These are phyloP conservation scores for Neurospora sp. DNA, from an alignment of 495 filamentous ascomycete genomes.

Conservation along the genomic window DNA sequence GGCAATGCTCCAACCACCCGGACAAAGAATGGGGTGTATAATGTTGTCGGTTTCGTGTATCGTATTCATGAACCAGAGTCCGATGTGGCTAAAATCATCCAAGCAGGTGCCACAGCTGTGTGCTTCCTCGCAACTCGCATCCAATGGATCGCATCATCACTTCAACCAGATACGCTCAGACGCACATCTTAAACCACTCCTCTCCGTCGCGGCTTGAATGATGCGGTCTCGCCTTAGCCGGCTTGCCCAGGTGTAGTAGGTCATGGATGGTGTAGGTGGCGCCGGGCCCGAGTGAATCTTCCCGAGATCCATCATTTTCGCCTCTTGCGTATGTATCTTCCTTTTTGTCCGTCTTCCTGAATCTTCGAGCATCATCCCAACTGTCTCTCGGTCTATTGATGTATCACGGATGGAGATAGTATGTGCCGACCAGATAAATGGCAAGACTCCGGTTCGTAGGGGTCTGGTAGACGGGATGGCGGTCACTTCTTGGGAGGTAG, in stretches of 20 bases:
- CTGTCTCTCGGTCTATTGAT: neutral
- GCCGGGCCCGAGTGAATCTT: neutral
- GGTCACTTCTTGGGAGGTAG: constrained; percentile 12
- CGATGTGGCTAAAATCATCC: neutral
- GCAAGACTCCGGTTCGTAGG: neutral
- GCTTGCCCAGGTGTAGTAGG: neutral
- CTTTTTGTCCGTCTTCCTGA: neutral
- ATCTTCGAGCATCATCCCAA: neutral
- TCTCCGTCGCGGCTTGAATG: neutral
- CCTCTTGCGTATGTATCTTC: neutral
- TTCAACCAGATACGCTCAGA: neutral
- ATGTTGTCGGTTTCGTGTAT: neutral
- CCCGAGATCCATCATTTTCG: neutral
- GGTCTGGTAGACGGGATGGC: neutral
- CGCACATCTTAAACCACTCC: neutral
- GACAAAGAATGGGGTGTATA: neutral
- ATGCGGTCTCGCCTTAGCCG: neutral
- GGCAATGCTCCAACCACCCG: neutral
- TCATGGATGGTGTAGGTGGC: neutral
- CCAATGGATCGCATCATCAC: neutral
- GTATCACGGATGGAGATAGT: neutral
- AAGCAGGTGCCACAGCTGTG: neutral
- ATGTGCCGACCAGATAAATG: neutral
- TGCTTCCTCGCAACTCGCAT: neutral
- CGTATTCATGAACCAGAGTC: neutral